Percentiles rank a stretch among this genome's conserved stretches.
Conservation (phyloP, 2,329 filamentous ascomycete genomes). For the Penicillium sclerotiorum region DNA sequence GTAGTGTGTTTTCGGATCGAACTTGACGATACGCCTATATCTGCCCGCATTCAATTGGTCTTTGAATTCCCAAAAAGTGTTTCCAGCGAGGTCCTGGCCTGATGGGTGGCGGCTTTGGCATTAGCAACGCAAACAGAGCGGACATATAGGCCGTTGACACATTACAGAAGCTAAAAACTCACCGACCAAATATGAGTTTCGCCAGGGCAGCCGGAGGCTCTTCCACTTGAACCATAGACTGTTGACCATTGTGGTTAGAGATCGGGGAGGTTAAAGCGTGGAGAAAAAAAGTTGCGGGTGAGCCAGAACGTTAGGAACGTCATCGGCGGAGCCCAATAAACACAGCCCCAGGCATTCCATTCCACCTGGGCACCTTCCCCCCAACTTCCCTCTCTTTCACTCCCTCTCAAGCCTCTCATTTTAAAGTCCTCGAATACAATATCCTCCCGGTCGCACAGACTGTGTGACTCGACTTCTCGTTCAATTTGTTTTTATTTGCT, state of each 20-base stretch:
- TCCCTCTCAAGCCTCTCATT: neutral
- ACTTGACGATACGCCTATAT: conserved; percentile 62
- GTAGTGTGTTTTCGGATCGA: conserved; percentile 55
- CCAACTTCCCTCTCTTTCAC: conserved; percentile 7
- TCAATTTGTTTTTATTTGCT: neutral
- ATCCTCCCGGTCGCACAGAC: neutral
- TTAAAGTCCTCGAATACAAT: no score
- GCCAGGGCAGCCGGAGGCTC: conserved; percentile 63
- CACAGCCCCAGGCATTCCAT: conserved; percentile 26
- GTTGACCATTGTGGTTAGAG: conserved; percentile 41
- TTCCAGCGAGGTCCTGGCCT: conserved; percentile 65
- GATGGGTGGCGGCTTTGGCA: conserved; percentile 8
- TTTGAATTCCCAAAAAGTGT: conserved; percentile 70
- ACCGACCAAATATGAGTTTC: conserved; percentile 62
- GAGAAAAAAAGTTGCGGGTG: conserved; percentile 15
- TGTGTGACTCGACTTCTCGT: neutral
- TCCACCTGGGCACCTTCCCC: conserved; percentile 10
- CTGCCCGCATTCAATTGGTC: conserved; percentile 58
- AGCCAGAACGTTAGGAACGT: conserved; percentile 23
- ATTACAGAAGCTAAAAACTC: conserved; percentile 19
- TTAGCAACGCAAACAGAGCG: conserved; percentile 8
- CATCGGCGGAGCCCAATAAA: conserved; percentile 28
- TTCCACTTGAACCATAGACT: conserved; percentile 66
- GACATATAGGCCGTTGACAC: neutral
- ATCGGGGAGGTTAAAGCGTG: conserved; percentile 11